phyloP scores from a whole-genome alignment of 345 rosid species.

The Raphanus raphanistrum region DNA sequence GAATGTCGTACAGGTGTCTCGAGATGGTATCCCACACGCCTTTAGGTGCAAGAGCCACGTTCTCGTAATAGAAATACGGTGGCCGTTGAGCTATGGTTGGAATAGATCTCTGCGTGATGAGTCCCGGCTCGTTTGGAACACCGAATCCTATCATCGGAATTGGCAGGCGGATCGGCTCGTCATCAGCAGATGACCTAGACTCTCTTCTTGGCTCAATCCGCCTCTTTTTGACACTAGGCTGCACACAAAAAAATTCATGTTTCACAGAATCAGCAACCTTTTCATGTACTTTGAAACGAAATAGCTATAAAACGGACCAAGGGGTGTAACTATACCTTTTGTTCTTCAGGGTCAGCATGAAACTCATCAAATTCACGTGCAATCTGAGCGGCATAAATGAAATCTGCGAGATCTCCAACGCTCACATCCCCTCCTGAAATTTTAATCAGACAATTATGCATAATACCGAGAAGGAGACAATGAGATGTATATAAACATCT shows the following conservation, averaged over 20 bases:
- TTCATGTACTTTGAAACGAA: slow-evolving; percentile 2
- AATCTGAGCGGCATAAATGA: slow-evolving; percentile 79
- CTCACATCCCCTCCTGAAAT: slow-evolving; percentile 62
- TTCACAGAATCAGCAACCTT: background rate
- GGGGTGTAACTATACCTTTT: slow-evolving; percentile 45
- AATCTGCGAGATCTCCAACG: slow-evolving; percentile 66
- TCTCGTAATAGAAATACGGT: slow-evolving; percentile 87
- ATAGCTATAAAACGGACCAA: background rate
- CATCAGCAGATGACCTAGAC: slow-evolving; percentile 35
- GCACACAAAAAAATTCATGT: slow-evolving; percentile 15
- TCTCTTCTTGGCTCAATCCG: slow-evolving; percentile 26
- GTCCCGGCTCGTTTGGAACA: slow-evolving; percentile 50
- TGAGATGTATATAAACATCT: slow-evolving; percentile 9
- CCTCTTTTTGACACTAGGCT: slow-evolving; percentile 64
- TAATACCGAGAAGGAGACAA: background rate
- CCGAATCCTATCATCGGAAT: slow-evolving; percentile 96
- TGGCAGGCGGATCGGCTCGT: slow-evolving; percentile 66
- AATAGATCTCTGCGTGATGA: slow-evolving; percentile 46
- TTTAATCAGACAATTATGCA: background rate
- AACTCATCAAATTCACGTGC: slow-evolving; percentile 64
- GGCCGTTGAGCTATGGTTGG: slow-evolving; percentile 64
- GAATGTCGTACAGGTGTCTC: slow-evolving; percentile 58
- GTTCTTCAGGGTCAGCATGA: slow-evolving; percentile 49
- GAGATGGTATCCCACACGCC: slow-evolving; percentile 93
- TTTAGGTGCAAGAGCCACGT: slow-evolving; percentile 89